Evolutionary conservation across 805 yeast species (phyloP).

Genomic region (Monosporozyma aquatica): DNA sequence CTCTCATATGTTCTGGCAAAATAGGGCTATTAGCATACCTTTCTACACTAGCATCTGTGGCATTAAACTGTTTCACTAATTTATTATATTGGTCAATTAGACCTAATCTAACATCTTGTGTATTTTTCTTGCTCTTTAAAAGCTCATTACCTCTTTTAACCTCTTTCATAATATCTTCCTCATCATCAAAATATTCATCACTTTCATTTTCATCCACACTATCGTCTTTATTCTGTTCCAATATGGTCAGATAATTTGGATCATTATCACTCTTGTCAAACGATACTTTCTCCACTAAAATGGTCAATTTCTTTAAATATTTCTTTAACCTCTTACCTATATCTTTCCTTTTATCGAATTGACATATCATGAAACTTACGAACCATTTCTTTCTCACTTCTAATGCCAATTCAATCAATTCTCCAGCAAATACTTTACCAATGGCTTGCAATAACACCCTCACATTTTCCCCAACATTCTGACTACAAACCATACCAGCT

Average conservation of each 20-base stretch:
- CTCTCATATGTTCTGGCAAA: slow-evolving; percentile 75
- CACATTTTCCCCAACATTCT: slow-evolving; percentile 68
- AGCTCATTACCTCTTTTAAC: slow-evolving; percentile 18
- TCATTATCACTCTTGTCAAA: slow-evolving; percentile 5
- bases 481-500: slow-evolving; percentile 70
- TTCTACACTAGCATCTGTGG: slow-evolving; percentile 27
- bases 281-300: slow-evolving; percentile 24
- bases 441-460: slow-evolving; percentile 78
- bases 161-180: slow-evolving; percentile 16
- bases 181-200: slow-evolving; percentile 27
- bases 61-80: slow-evolving; percentile 24
- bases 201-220: slow-evolving; percentile 25
- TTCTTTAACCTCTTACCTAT: slow-evolving; percentile 28
- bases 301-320: slow-evolving; percentile 31
- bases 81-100: slow-evolving; percentile 27
- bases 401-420: slow-evolving; percentile 72
- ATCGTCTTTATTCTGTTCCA: slow-evolving; percentile 13
- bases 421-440: slow-evolving; percentile 85
- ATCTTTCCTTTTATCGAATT: slow-evolving; percentile 36
- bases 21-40: slow-evolving; percentile 46
- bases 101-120: slow-evolving; percentile 19
- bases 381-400: slow-evolving; percentile 52
- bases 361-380: slow-evolving; percentile 34
- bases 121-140: slow-evolving; percentile 20
- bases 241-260: slow-evolving; percentile 4